Evolutionary conservation across 805 yeast genomes (phyloP).

Genomic region (Yamadazyma olivae): DNA sequence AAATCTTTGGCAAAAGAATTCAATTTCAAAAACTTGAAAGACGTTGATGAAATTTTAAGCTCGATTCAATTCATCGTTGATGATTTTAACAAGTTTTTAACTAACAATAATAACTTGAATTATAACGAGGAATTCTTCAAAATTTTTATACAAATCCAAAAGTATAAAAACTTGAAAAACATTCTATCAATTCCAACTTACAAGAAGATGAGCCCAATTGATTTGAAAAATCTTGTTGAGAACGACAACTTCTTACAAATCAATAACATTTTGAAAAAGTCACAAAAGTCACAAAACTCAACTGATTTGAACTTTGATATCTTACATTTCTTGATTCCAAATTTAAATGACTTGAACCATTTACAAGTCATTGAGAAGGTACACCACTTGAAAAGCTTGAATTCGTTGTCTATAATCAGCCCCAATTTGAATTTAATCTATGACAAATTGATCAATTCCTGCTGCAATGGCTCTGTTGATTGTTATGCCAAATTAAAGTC

Average conservation of each 20-base stretch:
- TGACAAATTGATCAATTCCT: constrained; percentile 3
- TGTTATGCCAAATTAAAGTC: constrained; percentile 3
- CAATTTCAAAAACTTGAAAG: constrained; percentile 13
- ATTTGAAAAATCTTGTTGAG: constrained; percentile 4
- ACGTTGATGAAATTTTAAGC: constrained; percentile 15
- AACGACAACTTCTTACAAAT: constrained; percentile 3
- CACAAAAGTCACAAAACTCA: background rate
- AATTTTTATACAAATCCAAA: constrained; percentile 20
- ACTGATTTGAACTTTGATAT: constrained; percentile 2
- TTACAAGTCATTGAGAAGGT: constrained; percentile 6
- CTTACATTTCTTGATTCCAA: constrained; percentile 3
- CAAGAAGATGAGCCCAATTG: constrained; percentile 5
- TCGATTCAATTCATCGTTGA: constrained; percentile 16
- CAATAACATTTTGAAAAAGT: background rate
- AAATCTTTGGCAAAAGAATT: constrained; percentile 18
- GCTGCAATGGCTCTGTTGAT: constrained; percentile 11
- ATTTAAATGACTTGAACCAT: background rate
- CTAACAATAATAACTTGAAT: constrained; percentile 10
- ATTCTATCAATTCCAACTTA: constrained; percentile 14
- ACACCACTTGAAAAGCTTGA: background rate
- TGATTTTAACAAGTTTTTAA: constrained; percentile 16
- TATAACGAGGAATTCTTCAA: constrained; percentile 15
- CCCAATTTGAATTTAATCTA: background rate
- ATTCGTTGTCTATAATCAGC: background rate
- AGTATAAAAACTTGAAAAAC: constrained; percentile 19